phyloP scores from a whole-genome alignment of 352 stramenopile species.

The Phytophthora ramorum region DNA sequence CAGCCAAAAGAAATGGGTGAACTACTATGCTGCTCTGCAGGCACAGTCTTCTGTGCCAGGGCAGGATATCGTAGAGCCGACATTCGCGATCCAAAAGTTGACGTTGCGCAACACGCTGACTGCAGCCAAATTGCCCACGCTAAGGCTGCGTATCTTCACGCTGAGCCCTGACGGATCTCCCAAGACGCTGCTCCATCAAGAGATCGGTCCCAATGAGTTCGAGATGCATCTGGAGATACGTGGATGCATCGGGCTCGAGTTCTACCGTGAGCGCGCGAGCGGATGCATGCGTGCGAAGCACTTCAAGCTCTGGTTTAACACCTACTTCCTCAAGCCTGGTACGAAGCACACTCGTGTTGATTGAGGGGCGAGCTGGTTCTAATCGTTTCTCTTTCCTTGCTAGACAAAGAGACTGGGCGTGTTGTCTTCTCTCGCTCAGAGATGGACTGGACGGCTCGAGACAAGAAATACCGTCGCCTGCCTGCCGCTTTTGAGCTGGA shows the following conservation, averaged over 20 bases:
- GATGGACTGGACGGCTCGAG: constrained; percentile 71
- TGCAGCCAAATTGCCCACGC: constrained; percentile 35
- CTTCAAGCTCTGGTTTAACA: constrained; percentile 84
- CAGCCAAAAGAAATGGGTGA: constrained; percentile 78
- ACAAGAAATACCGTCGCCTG: constrained; percentile 68
- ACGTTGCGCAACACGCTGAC: constrained; percentile 54
- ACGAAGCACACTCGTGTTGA: neutral
- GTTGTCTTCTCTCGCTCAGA: constrained; percentile 54
- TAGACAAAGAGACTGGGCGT: constrained; percentile 44
- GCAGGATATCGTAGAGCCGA: constrained; percentile 30
- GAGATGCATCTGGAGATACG: constrained; percentile 49
- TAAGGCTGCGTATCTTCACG: constrained; percentile 61
- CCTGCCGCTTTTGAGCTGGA: constrained; percentile 73
- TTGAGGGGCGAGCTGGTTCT: neutral
- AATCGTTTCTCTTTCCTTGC: constrained; percentile 8
- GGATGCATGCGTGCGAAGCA: constrained; percentile 63
- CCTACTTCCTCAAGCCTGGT: constrained; percentile 54
- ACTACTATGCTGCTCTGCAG: constrained; percentile 58
- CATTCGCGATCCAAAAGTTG: constrained; percentile 44
- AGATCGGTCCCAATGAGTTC: constrained; percentile 59
- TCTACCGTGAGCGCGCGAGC: constrained; percentile 45
- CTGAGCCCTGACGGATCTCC: constrained; percentile 30
- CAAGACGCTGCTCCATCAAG: constrained; percentile 57
- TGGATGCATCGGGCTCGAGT: constrained; percentile 69
- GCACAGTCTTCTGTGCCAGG: constrained; percentile 18